Conservation (phyloP, 1,284 basidiomycete genomes). For the Somion occarium region DNA sequence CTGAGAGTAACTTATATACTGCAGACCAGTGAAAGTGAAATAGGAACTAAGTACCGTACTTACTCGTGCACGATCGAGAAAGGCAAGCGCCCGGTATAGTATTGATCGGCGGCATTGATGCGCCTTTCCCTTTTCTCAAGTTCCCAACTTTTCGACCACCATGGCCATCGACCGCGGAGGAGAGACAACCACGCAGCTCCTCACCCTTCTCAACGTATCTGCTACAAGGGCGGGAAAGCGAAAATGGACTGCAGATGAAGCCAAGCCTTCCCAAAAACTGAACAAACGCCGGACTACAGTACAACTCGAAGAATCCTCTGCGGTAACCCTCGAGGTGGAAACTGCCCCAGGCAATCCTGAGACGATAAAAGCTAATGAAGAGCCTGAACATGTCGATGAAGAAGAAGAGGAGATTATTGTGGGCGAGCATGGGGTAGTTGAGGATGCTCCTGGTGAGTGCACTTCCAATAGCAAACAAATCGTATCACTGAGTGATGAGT, state of each 20-base stretch:
- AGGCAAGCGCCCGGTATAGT: too few species aligned
- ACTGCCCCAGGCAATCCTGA: not conserved
- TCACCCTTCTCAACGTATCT: slow-evolving; percentile 93
- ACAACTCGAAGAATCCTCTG: slow-evolving; percentile 15
- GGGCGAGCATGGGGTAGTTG: slow-evolving; percentile 22
- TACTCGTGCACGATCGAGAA: too few species aligned
- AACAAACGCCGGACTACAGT: slow-evolving; percentile 51
- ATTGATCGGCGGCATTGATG: not conserved
- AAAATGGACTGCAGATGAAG: slow-evolving; percentile 43
- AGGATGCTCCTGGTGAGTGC: slow-evolving; percentile 5
- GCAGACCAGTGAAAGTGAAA: too few species aligned
- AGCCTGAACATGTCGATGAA: not conserved
- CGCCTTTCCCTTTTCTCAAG: not conserved
- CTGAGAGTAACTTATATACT: too few species aligned
- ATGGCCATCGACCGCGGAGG: slow-evolving; percentile 34
- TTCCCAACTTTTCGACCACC: slow-evolving; percentile 1
- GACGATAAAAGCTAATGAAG: not conserved
- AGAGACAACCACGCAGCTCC: slow-evolving; percentile 71
- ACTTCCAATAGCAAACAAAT: not conserved
- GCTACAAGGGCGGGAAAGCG: slow-evolving; percentile 65
- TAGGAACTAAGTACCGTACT: too few species aligned
- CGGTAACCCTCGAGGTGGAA: not conserved
- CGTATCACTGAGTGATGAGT: not conserved
- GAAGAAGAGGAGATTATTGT: slow-evolving; percentile 21
- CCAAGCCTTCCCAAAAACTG: slow-evolving; percentile 49